Percentiles rank a stretch among this genome's conserved stretches.
These are phyloP conservation scores for Benincasa hispida DNA, from an alignment of 306 rosid species.

Conservation along the genomic window DNA sequence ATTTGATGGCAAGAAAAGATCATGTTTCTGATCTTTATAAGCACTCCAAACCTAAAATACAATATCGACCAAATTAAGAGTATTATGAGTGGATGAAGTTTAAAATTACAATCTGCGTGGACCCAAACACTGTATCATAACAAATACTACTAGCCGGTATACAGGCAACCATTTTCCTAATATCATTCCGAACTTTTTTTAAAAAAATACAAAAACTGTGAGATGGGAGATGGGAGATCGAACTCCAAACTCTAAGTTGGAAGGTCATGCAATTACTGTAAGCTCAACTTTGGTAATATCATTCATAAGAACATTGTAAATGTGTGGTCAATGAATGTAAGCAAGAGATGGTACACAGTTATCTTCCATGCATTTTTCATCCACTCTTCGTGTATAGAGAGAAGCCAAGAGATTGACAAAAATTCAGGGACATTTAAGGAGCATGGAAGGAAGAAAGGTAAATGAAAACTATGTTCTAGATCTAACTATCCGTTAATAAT, in stretches of 20 bases:
- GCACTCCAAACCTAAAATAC: slow-evolving; percentile 91
- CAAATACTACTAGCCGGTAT: neutral
- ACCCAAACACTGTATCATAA: neutral
- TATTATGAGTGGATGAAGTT: neutral
- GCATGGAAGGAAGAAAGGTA: neutral
- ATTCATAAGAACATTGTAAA: neutral
- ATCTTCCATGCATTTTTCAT: neutral
- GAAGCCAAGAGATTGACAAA: neutral
- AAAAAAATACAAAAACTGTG: too few relatives aligned
- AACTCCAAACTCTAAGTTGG: too few relatives aligned
- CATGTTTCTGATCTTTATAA: slow-evolving; percentile 96
- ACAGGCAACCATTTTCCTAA: neutral
- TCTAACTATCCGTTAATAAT: slow-evolving; percentile 10
- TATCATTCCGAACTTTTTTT: too few relatives aligned
- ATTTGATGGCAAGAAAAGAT: slow-evolving; percentile 94
- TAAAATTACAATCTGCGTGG: neutral
- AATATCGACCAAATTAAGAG: neutral
- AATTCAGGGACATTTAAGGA: neutral
- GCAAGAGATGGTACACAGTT: neutral
- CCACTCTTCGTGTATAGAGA: neutral
- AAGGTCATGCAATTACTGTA: too few relatives aligned
- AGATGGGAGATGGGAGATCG: too few relatives aligned
- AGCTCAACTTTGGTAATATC: too few relatives aligned
- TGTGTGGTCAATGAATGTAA: neutral
- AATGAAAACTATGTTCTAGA: neutral